phyloP scores from a whole-genome alignment of 805 yeast genomes.

The Cyberlindnera bimundalis region DNA sequence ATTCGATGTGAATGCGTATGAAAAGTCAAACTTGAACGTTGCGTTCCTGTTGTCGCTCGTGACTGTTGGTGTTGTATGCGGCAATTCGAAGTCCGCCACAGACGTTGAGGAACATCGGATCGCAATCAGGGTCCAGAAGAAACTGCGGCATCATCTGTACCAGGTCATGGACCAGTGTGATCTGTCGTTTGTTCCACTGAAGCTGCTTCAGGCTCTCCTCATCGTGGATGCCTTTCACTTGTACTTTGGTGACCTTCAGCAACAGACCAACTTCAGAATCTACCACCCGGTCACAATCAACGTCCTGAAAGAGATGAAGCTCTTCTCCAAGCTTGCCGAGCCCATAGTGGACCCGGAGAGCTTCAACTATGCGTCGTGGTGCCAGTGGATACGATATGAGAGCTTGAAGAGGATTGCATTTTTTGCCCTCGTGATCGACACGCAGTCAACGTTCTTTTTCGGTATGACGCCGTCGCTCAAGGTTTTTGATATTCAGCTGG shows the following conservation, averaged over 20 bases:
- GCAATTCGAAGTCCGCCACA: constrained; percentile 4
- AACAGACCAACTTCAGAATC: constrained; percentile 18
- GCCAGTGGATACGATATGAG: constrained; percentile 45
- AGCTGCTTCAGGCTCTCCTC: constrained; percentile 27
- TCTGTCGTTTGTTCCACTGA: constrained; percentile 17
- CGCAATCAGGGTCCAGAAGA: constrained; percentile 23
- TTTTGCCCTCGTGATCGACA: constrained; percentile 40
- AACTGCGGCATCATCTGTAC: constrained; percentile 16
- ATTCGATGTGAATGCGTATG: constrained; percentile 18
- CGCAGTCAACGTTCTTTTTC: constrained; percentile 37
- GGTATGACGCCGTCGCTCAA: constrained; percentile 34
- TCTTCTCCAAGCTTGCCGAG: constrained; percentile 14
- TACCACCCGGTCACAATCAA: constrained; percentile 26
- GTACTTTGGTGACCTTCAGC: constrained; percentile 26
- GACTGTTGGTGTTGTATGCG: constrained; percentile 23
- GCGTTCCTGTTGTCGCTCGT: constrained; percentile 17
- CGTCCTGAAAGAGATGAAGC: constrained; percentile 20
- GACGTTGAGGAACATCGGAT: constrained; percentile 8
- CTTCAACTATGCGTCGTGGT: constrained; percentile 32
- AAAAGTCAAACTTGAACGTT: constrained; percentile 2
- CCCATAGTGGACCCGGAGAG: constrained; percentile 9
- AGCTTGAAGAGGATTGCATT: constrained; percentile 40
- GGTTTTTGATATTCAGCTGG: constrained; percentile 41
- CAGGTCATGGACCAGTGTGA: constrained; percentile 16
- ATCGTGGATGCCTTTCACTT: constrained; percentile 26